Evolutionary conservation across 2,329 filamentous ascomycete species (phyloP).

Genomic region (Penicillium janthinellum): DNA sequence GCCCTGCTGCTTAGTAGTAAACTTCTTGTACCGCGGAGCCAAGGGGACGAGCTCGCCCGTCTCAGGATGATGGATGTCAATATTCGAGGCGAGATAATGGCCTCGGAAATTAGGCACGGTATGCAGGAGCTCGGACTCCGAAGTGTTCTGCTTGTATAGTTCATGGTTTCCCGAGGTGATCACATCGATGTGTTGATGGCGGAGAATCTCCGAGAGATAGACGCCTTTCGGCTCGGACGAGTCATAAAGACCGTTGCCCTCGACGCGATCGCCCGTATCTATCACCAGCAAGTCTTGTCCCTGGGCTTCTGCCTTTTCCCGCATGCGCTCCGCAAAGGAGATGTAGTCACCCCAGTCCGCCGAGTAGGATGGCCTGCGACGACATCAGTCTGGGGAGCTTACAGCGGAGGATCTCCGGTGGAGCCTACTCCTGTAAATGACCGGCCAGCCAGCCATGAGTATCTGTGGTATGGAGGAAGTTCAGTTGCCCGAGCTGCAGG

Average conservation of each 20-base stretch:
- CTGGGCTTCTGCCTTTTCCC: constrained; percentile 71
- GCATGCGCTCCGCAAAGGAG: constrained; percentile 85
- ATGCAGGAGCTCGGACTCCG: constrained; percentile 73
- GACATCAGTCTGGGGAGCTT: constrained; percentile 20
- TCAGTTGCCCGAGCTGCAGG: constrained; percentile 89
- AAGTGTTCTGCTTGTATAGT: constrained; percentile 79
- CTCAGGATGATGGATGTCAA: constrained; percentile 78
- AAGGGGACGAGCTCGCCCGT: constrained; percentile 73
- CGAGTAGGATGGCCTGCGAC: constrained; percentile 75
- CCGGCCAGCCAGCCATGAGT: constrained; percentile 95
- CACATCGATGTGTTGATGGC: constrained; percentile 78
- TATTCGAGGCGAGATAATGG: constrained; percentile 85
- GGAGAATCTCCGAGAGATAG: constrained; percentile 86
- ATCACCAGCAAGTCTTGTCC: constrained; percentile 88
- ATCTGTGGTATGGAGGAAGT: constrained; percentile 96
- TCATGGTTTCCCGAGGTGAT: constrained; percentile 93
- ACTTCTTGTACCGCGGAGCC: constrained; percentile 80
- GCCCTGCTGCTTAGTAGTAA: constrained; percentile 86
- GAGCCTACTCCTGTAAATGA: constrained; percentile 79
- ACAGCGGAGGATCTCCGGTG: constrained; percentile 7
- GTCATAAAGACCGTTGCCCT: constrained; percentile 94
- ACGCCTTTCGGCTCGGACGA: constrained; percentile 82
- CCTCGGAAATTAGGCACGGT: constrained; percentile 82
- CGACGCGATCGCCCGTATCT: constrained; percentile 90
- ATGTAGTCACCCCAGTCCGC: constrained; percentile 98